phyloP scores from a whole-genome alignment of 75 land plant genomes.

The Sequoiadendron giganteum region DNA sequence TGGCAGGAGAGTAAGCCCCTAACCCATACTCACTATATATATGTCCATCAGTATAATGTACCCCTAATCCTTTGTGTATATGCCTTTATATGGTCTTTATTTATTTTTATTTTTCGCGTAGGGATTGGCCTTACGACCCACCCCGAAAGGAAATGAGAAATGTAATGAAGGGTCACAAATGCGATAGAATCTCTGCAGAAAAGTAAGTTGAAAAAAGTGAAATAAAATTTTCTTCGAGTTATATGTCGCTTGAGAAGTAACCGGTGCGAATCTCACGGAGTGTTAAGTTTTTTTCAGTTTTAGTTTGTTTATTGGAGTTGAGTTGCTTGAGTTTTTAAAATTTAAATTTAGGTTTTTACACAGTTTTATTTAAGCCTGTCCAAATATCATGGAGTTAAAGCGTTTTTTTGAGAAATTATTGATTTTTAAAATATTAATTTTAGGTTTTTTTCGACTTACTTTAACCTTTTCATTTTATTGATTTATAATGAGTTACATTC shows the following conservation, averaged over 20 bases:
- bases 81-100: not conserved
- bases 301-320: too few species aligned
- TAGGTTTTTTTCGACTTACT: too few species aligned
- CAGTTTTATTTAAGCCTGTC: too few species aligned
- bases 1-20: conserved; percentile 67
- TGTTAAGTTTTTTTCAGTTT: not conserved
- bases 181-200: conserved; percentile 87
- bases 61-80: not conserved
- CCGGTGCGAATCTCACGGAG: not conserved
- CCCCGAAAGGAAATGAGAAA: conserved; percentile 71
- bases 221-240: not conserved
- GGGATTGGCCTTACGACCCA: conserved; percentile 96
- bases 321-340: too few species aligned
- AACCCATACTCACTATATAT: not conserved
- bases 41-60: not conserved
- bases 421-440: too few species aligned
- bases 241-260: not conserved
- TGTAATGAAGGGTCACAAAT: conserved; percentile 92
- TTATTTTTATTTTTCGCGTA: conserved; percentile 13
- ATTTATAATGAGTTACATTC: too few species aligned
- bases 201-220: conserved; percentile 30
- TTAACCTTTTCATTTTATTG: not conserved
- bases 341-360: too few species aligned
- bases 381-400: too few species aligned
- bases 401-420: too few species aligned